Evolutionary conservation across 1,139 yeast species (phyloP).

Genomic region (Candida gigantensis): DNA sequence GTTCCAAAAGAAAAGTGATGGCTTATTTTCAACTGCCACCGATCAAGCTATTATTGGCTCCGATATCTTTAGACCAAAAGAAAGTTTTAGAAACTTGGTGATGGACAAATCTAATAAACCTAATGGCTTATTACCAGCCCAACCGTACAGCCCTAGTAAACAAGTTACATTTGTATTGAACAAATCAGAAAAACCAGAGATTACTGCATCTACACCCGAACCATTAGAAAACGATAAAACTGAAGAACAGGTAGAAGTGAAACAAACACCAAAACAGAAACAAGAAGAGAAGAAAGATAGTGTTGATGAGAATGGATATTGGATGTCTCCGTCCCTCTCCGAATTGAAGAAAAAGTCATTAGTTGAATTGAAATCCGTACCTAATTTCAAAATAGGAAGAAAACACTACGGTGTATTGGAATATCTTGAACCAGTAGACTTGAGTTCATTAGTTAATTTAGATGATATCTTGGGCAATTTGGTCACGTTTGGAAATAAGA

Average conservation of each 20-base stretch:
- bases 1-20: conserved; percentile 17
- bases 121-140: conserved; percentile 15
- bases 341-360: conserved; percentile 61
- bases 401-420: conserved; percentile 74
- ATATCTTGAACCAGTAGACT: conserved; percentile 80
- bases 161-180: conserved; percentile 40
- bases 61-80: conserved; percentile 71
- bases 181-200: conserved; percentile 9
- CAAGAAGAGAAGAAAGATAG: conserved; percentile 35
- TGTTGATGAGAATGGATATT: conserved; percentile 65
- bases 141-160: conserved; percentile 21
- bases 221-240: conserved; percentile 10
- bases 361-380: conserved; percentile 63
- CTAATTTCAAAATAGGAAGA: conserved; percentile 76
- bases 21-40: conserved; percentile 37
- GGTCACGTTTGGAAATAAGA: conserved; percentile 59
- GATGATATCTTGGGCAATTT: conserved; percentile 66
- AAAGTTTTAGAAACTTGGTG: conserved; percentile 56
- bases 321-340: conserved; percentile 77
- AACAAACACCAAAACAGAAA: conserved; percentile 23
- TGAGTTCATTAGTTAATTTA: conserved; percentile 61
- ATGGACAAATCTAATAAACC: conserved; percentile 44
- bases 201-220: conserved; percentile 15
- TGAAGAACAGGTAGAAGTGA: conserved; percentile 18
- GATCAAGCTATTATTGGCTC: conserved; percentile 71